Percentiles rank a stretch among this genome's conserved stretches.
Evolutionary conservation across 148 eudicot species (phyloP).

Genomic region (Nepenthes mirabilis): DNA sequence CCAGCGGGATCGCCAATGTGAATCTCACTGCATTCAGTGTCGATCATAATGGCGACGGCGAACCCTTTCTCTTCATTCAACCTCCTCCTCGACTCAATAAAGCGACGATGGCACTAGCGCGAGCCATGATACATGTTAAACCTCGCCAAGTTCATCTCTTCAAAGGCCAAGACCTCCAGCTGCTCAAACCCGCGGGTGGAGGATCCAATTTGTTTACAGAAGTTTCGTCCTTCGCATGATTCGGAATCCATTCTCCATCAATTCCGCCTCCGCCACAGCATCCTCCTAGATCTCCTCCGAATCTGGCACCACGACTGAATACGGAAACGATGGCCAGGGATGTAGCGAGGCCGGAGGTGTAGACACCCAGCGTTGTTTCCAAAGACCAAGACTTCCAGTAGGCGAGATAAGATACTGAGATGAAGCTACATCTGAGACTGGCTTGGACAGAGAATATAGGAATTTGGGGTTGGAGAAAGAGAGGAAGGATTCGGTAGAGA

Average conservation of each 20-base stretch:
- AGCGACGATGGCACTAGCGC: conserved; percentile 62
- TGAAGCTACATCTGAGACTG: too few species aligned
- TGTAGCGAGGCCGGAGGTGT: too few species aligned
- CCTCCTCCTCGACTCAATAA: conserved; percentile 55
- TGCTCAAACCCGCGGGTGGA: conserved; percentile 24
- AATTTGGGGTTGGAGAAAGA: too few species aligned
- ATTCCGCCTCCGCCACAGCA: conserved; percentile 35
- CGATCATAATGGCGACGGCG: conserved; percentile 12
- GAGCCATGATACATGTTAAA: conserved; percentile 88
- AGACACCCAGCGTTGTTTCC: too few species aligned
- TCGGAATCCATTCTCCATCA: conserved; percentile 83
- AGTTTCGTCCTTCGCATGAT: conserved; percentile 60
- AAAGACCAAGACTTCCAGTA: too few species aligned
- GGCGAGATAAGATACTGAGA: too few species aligned
- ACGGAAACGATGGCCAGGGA: too few species aligned
- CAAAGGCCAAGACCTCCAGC: conserved; percentile 74
- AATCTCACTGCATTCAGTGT: conserved; percentile 90
- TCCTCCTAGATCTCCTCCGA: conserved; percentile 6
- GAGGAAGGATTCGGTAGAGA: too few species aligned
- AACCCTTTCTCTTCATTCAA: conserved; percentile 81
- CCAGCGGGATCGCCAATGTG: conserved; percentile 98
- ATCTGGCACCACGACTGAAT: not conserved
- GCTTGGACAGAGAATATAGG: too few species aligned
- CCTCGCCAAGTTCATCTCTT: conserved; percentile 86
- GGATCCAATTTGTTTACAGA: conserved; percentile 6